These are phyloP conservation scores for Arabidopsis arenosa DNA, from an alignment of 345 rosid species.

Conservation along the genomic window DNA sequence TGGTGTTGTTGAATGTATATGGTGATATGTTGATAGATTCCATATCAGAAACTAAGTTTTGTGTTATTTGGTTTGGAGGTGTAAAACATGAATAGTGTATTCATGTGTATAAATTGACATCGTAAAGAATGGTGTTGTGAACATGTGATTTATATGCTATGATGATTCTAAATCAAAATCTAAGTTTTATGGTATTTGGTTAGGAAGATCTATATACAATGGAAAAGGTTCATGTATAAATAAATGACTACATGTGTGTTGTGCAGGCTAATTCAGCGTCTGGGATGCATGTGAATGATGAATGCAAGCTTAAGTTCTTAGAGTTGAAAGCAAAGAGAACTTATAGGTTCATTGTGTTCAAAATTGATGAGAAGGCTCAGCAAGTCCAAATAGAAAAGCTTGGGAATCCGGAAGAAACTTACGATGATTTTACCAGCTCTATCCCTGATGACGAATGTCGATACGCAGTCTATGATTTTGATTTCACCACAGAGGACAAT, in stretches of 20 bases:
- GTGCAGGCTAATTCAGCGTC: slow-evolving; percentile 71
- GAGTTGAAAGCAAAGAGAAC: slow-evolving; percentile 74
- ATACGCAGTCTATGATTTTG: slow-evolving; percentile 74
- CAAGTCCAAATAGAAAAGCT: slow-evolving; percentile 64
- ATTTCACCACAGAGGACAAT: slow-evolving; percentile 73
- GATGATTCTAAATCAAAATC: neutral
- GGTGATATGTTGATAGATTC: neutral
- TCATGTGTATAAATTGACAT: neutral
- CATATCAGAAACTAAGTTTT: neutral
- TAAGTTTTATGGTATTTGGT: slow-evolving; percentile 4
- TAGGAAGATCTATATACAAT: neutral
- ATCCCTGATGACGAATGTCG: slow-evolving; percentile 70
- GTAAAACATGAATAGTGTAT: neutral
- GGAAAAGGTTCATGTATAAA: neutral
- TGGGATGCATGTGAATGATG: slow-evolving; percentile 75
- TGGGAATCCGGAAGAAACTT: slow-evolving; percentile 57
- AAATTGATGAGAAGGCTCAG: slow-evolving; percentile 65
- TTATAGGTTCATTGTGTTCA: slow-evolving; percentile 74
- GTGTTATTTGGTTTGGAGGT: slow-evolving; percentile 8
- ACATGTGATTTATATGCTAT: slow-evolving; percentile 7
- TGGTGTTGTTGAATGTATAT: neutral
- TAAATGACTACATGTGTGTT: neutral
- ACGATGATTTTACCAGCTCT: slow-evolving; percentile 59
- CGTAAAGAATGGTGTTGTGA: neutral
- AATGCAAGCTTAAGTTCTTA: slow-evolving; percentile 70